Conservation (phyloP, 768 basidiomycete genomes). For the Galerina sulciceps region DNA sequence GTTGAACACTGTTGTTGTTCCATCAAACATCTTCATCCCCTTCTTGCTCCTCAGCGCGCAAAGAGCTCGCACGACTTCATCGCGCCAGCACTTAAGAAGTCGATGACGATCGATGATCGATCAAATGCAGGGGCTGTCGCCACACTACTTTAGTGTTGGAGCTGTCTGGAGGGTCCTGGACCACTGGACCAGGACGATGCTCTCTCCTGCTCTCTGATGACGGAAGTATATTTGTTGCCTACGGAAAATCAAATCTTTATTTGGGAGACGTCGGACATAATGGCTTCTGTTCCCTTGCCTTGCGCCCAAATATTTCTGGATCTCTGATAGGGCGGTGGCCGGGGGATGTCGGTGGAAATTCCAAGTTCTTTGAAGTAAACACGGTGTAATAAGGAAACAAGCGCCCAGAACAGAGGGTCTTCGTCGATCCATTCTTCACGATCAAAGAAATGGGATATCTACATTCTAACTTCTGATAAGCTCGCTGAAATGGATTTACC, state of each 20-base stretch:
- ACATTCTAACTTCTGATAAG: not conserved
- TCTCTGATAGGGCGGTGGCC: constrained; percentile 11
- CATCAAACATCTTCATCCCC: constrained; percentile 22
- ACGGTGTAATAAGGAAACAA: constrained; percentile 18
- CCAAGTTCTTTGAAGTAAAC: not conserved
- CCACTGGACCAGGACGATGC: too few relatives aligned
- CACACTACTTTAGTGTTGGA: too few relatives aligned
- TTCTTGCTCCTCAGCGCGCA: constrained; percentile 7
- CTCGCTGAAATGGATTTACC: not conserved
- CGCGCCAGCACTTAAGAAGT: not conserved
- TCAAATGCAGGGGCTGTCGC: not conserved
- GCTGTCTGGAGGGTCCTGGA: too few relatives aligned
- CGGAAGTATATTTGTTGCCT: constrained; percentile 5
- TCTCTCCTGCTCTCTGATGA: not conserved
- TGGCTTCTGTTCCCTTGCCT: not conserved
- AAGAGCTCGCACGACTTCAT: not conserved
- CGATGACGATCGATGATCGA: constrained; percentile 6
- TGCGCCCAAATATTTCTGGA: not conserved
- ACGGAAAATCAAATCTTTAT: not conserved
- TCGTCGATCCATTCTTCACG: constrained; percentile 10
- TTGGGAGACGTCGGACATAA: constrained; percentile 5
- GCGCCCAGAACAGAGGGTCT: constrained; percentile 16
- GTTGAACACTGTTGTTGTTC: constrained; percentile 3
- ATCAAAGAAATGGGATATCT: constrained; percentile 2
- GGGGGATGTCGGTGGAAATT: constrained; percentile 13